Base-by-base conservation (phyloP, 2,329 filamentous ascomycete genomes). In the Lithohypha guttulata region DNA sequence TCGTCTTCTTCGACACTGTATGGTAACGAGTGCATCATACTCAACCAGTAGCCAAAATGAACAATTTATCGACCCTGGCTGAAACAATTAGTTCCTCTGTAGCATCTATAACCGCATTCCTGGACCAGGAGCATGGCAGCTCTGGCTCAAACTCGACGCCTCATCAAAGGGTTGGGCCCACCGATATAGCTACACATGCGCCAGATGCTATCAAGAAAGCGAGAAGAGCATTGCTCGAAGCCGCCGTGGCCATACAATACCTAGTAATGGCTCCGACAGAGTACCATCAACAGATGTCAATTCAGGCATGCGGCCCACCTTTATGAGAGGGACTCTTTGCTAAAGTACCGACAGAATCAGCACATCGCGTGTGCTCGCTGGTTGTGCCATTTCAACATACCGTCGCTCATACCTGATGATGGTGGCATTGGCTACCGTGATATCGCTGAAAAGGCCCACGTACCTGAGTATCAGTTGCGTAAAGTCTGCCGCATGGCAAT, bases 401-500 rank as follows among this genome's bases (percentile, higher is more conserved):
- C 54, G 13, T 19, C 39, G 1, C 41, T 53, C 14, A 45, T 62
- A 0, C 58, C 59, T 2, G 18, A 47, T 0, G 41, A 50, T 2
- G 49, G 45, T 1, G 20, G 36, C 6, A 51, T 56, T 4, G 34
- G 45, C 2, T 62, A 57, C 35, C 10, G 33, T 1, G 48, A 55
- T 2, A 43, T 62, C 5, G 53, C 60, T 0, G 18, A 19, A 6
- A 14, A 34, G 2, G 53, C 53, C 7, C 34, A 44, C 1, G 46
- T 63, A 2, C 39, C 48, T 2, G 51, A 55, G 18, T 14, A 36
- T 0, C 47, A 44, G 3, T 45, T 61, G 6, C 48, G 53, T 18
- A 49, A 35, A 25, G 56, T 71, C 5, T 54, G 74, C 19, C 69
- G 73, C 6, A 66, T 75, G 52, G 71, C 68, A 26, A 76, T 77